A percentile compares a stretch with the other conserved stretches of the same genome.
Conservation (phyloP, 2,329 filamentous ascomycete genomes). For the Talaromyces marneffei region DNA sequence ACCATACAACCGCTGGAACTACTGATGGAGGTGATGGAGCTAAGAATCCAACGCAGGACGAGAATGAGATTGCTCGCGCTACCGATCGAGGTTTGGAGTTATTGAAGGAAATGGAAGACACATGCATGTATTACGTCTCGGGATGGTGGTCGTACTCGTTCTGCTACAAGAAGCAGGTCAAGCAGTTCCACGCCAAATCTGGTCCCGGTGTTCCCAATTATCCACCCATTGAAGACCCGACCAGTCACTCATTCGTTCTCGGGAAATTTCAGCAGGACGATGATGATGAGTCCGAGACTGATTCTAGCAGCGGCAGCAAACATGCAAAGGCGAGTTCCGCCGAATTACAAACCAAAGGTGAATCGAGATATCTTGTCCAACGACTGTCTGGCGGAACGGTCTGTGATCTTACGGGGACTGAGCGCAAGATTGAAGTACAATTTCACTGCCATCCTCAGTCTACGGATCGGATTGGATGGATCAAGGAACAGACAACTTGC, state of each 20-base stretch:
- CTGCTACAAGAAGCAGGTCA: constrained; percentile 80
- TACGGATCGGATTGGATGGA: constrained; percentile 75
- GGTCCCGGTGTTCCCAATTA: constrained; percentile 60
- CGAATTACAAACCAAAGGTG: constrained; percentile 72
- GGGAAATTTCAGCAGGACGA: constrained; percentile 52
- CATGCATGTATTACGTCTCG: constrained; percentile 75
- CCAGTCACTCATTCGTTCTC: constrained; percentile 69
- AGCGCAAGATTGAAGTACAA: constrained; percentile 75
- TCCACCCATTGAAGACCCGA: constrained; percentile 70
- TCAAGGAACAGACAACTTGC: constrained; percentile 88
- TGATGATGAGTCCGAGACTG: constrained; percentile 25
- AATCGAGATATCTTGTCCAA: constrained; percentile 81
- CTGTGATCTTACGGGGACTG: constrained; percentile 78
- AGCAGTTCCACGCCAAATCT: constrained; percentile 81
- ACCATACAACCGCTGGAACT: constrained; percentile 61
- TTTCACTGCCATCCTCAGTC: constrained; percentile 73
- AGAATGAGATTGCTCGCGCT: constrained; percentile 71
- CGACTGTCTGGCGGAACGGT: constrained; percentile 70
- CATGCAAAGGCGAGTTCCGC: constrained; percentile 42
- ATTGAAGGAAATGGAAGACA: constrained; percentile 67
- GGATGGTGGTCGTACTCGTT: constrained; percentile 98
- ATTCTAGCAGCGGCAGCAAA: constrained; percentile 16
- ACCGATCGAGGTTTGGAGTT: constrained; percentile 74
- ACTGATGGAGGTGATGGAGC: constrained; percentile 22
- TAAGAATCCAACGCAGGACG: constrained; percentile 59